These are phyloP conservation scores for Geotrichum restrictum DNA, from an alignment of 1,139 yeast genomes.

Conservation along the genomic window DNA sequence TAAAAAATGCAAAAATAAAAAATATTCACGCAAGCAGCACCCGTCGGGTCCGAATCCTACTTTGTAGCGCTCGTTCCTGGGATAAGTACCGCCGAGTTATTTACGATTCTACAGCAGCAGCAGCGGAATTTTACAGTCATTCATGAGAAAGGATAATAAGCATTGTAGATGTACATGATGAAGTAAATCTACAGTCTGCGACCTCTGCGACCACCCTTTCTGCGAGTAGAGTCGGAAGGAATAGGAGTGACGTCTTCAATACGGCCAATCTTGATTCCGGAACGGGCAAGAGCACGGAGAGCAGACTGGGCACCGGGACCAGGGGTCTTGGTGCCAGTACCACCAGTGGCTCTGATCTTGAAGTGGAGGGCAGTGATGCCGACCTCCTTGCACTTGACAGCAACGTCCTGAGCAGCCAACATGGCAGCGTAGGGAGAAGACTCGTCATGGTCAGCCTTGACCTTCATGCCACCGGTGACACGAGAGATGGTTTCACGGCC, in stretches of 20 bases:
- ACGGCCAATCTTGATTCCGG: slow-evolving; percentile 99
- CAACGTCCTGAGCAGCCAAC: slow-evolving; percentile 99
- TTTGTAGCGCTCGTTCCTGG: no score
- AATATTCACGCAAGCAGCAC: background rate
- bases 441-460: slow-evolving; percentile 99
- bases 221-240: slow-evolving; percentile 99
- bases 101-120: no score
- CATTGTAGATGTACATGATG: slow-evolving; percentile 1
- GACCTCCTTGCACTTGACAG: slow-evolving; percentile 97
- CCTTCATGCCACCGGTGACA: slow-evolving; percentile 99
- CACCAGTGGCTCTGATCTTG: slow-evolving; percentile 99
- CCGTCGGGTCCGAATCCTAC: no score
- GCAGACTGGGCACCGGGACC: slow-evolving; percentile 99
- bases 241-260: slow-evolving; percentile 99
- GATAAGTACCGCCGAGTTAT: no score
- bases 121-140: no score
- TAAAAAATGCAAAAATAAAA: background rate
- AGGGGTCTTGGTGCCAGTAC: slow-evolving; percentile 99
- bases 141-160: background rate
- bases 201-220: slow-evolving; percentile 99
- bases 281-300: slow-evolving; percentile 99
- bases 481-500: slow-evolving; percentile 99
- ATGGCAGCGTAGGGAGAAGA: slow-evolving; percentile 99
- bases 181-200: slow-evolving; percentile 71
- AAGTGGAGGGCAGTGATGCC: slow-evolving; percentile 99